A percentile compares a stretch with the other conserved stretches of the same genome.
Evolutionary conservation across 2,329 filamentous ascomycete species (phyloP).

Genomic region (Pestalotiopsis sp.): DNA sequence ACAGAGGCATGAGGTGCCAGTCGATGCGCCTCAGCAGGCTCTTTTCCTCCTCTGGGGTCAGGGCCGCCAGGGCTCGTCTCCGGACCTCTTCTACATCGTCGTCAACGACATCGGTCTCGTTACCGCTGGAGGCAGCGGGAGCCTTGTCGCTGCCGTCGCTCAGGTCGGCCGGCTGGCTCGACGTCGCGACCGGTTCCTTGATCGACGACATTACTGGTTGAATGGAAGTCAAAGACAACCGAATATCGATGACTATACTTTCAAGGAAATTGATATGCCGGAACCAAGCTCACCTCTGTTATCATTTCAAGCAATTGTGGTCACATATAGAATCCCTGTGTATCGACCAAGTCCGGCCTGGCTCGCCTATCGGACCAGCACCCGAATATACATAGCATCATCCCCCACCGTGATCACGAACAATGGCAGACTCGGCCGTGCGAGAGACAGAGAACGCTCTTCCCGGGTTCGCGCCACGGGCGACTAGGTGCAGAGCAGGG

Average conservation of each 20-base stretch:
- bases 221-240: neutral
- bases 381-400: slow-evolving; percentile 9
- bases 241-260: neutral
- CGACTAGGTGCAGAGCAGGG: neutral
- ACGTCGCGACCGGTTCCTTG: neutral
- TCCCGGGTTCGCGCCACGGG: neutral
- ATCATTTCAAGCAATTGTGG: neutral
- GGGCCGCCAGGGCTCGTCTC: neutral
- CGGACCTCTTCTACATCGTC: neutral
- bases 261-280: neutral
- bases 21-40: slow-evolving; percentile 42
- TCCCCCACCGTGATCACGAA: slow-evolving; percentile 11
- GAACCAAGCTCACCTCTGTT: neutral
- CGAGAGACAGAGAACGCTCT: neutral
- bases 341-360: neutral
- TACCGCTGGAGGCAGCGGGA: neutral
- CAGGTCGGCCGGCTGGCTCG: neutral
- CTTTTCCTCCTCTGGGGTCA: slow-evolving; percentile 43
- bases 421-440: neutral
- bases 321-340: neutral
- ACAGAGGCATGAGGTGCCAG: slow-evolving; percentile 40
- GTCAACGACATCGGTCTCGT: neutral
- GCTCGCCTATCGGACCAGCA: neutral
- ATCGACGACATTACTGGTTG: neutral
- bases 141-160: slow-evolving; percentile 3